Base-by-base conservation (phyloP, 352 stramenopile genomes). In the Thalassiosira gravida region DNA sequence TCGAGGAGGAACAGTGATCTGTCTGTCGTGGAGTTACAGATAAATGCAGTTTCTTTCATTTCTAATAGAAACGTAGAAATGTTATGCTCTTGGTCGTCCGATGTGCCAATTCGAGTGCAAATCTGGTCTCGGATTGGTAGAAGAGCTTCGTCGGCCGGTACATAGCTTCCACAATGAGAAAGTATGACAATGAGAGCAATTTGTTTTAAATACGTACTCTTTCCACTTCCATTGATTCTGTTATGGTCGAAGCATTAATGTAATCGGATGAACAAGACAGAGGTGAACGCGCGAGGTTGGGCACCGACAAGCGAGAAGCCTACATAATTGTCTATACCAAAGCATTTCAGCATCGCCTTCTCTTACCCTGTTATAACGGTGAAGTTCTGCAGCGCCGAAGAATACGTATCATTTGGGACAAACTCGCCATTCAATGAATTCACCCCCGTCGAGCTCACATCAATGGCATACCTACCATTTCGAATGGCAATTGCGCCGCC, bases 1-100 rank as follows among this genome's bases (percentile, higher is more conserved):
- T 99, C 97, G 30, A 99, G 82, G 68, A 99, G 97, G 37, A 99
- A 96, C 3, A 99, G 90, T 30, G 96, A 99, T 78, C 96, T 93
- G 35, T 90, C 85, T 14, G 95, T 98, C 24, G 89, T 88, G 24
- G 93, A 83, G 22, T 92, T 92, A 61, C 90, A 95, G 66, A 95
- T 93, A 37, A 86, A 90, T 25, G 87, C 87, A 14, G 80, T 90
- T 62, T 95, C 88, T 71, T 95, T 95, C 88, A 95, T 95, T 78
- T 95, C 90, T 32, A 91, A 52, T 75, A 95, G 87, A 37, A 95
- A 95, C 0, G 88, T 92, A 16, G 83, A 92, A 59, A 95, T 93
- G 56, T 93, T 93, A 35, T 95, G 87, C 53, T 95, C 90, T 85
- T 93, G 87, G 61, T 95, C 90, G 74, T 95, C 90, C 14, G 79